A percentile compares a stretch with the other conserved stretches of the same genome.
Conservation (phyloP, 257 asterid genomes). For the Ophiorrhiza pumila region DNA sequence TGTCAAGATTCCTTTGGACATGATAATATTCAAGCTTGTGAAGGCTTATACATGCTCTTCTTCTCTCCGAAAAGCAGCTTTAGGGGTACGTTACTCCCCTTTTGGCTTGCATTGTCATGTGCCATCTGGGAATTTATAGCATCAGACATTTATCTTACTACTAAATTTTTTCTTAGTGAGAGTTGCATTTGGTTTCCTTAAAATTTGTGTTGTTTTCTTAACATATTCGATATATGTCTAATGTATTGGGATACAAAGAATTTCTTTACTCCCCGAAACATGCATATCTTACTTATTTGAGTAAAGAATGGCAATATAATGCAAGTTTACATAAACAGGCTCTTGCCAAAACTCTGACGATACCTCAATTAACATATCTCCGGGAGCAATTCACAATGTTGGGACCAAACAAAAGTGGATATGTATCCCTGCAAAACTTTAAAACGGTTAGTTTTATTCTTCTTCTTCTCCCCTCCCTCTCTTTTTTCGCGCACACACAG, state of each 20-base stretch:
- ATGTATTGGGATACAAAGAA: neutral
- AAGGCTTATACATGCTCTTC: conserved; percentile 86
- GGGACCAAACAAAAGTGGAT: conserved; percentile 85
- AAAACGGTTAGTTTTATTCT: conserved; percentile 59
- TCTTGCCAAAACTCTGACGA: conserved; percentile 77
- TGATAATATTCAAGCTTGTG: conserved; percentile 71
- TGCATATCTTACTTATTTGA: neutral
- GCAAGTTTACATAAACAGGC: conserved; percentile 46
- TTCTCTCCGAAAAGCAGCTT: conserved; percentile 79
- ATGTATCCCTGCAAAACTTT: conserved; percentile 64
- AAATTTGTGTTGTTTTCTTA: neutral
- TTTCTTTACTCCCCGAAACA: neutral
- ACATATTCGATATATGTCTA: neutral
- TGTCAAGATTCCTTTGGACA: conserved; percentile 79
- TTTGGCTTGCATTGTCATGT: neutral
- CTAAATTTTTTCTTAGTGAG: neutral
- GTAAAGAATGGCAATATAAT: neutral
- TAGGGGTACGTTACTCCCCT: conserved; percentile 56
- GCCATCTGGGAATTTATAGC: neutral
- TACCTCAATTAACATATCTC: conserved; percentile 77
- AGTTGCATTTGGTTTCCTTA: neutral
- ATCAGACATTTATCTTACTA: neutral
- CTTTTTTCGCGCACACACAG: neutral
- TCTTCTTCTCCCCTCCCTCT: conserved; percentile 16
- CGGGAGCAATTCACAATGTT: conserved; percentile 80